These are phyloP conservation scores for Vicia villosa DNA, from an alignment of 306 rosid species.

Conservation along the genomic window DNA sequence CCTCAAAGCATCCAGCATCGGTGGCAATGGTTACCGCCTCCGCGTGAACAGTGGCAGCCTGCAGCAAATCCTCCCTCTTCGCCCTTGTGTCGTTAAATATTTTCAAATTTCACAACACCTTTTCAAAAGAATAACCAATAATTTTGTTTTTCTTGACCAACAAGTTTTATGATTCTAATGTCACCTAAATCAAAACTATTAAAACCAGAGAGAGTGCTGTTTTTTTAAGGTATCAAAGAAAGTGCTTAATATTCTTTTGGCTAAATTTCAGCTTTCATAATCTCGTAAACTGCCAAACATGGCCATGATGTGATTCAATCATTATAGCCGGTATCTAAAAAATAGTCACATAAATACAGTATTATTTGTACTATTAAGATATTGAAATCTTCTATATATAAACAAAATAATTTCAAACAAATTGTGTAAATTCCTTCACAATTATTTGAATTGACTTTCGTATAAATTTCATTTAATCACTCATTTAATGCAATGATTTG, in stretches of 20 bases:
- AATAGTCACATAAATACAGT: background rate
- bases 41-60: no score
- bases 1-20: no score
- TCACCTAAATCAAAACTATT: background rate
- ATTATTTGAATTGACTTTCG: conserved; percentile 40
- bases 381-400: background rate
- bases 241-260: background rate
- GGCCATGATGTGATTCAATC: conserved; percentile 34
- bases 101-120: no score
- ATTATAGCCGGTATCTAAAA: conserved; percentile 10
- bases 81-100: no score
- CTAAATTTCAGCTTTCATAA: conserved; percentile 6
- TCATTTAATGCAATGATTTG: conserved; percentile 30
- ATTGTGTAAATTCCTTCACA: conserved; percentile 26
- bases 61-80: no score
- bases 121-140: no score
- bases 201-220: background rate
- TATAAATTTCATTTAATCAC: conserved; percentile 22
- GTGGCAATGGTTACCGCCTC: no score
- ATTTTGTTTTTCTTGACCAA: conserved; percentile 7
- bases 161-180: background rate
- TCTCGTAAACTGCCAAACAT: conserved; percentile 14
- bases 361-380: background rate
- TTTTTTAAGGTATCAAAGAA: background rate
- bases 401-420: background rate